phyloP scores from a whole-genome alignment of 2,329 filamentous ascomycete species.

The Ascochyta lentis region DNA sequence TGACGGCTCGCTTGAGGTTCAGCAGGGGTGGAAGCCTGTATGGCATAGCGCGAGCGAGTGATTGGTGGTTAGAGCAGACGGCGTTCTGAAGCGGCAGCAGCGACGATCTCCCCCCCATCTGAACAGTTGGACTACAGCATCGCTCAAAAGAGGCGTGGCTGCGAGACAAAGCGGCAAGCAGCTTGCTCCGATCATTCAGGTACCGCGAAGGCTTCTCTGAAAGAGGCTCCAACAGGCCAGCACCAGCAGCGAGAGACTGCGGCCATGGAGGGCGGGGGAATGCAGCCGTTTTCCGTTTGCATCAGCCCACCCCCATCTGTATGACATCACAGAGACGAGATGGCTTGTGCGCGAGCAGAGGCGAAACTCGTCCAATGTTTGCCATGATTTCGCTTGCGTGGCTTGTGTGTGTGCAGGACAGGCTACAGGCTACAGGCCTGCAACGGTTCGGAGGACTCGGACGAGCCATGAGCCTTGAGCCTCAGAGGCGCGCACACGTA shows the following conservation, averaged over 20 bases:
- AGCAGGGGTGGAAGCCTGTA: constrained; percentile 23
- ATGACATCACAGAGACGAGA: constrained; percentile 10
- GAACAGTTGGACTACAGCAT: constrained; percentile 24
- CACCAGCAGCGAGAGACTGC: not conserved
- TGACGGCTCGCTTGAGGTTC: constrained; percentile 27
- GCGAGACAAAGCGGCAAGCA: constrained; percentile 20
- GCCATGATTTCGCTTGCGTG: constrained; percentile 8
- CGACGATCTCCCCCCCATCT: constrained; percentile 29
- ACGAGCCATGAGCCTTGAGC: constrained; percentile 12
- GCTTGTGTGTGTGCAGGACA: constrained; percentile 3
- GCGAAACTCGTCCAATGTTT: constrained; percentile 7
- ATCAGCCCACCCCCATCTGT: constrained; percentile 6
- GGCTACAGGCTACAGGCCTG: not conserved
- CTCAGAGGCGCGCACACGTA: constrained; percentile 3
- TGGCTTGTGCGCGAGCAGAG: constrained; percentile 17
- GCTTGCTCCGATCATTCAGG: constrained; percentile 31
- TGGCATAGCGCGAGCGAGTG: constrained; percentile 16
- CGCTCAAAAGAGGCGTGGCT: constrained; percentile 28
- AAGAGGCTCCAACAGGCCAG: not conserved
- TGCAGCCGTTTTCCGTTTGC: constrained; percentile 15
- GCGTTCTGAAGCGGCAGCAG: constrained; percentile 35
- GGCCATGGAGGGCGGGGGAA: not conserved
- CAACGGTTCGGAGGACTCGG: not conserved
- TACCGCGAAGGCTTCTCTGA: constrained; percentile 21
- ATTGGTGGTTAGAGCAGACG: constrained; percentile 32